These are phyloP conservation scores for Gastrolobium villosum DNA, from an alignment of 306 rosid species.

Conservation along the genomic window DNA sequence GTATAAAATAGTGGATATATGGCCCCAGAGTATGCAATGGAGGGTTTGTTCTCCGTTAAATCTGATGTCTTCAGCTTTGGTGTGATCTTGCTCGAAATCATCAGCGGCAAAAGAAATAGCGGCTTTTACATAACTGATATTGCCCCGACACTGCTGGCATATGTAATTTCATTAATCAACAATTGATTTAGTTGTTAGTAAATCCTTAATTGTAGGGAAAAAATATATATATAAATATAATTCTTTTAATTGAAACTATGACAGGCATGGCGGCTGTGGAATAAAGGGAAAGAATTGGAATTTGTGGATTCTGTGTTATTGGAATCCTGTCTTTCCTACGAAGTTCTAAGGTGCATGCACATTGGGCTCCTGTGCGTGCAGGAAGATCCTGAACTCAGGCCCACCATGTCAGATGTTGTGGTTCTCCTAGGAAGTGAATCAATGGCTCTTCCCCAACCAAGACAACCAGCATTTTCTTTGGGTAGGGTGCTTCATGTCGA, in stretches of 20 bases:
- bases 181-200: not conserved
- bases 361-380: slow-evolving; percentile 72
- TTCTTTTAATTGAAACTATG: not conserved
- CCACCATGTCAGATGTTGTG: slow-evolving; percentile 60
- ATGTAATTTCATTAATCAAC: slow-evolving; percentile 50
- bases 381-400: slow-evolving; percentile 63
- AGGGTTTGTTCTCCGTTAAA: slow-evolving; percentile 62
- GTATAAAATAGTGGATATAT: slow-evolving; percentile 61
- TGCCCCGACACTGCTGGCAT: slow-evolving; percentile 57
- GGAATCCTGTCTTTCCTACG: slow-evolving; percentile 36
- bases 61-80: slow-evolving; percentile 78
- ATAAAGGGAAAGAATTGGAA: slow-evolving; percentile 55
- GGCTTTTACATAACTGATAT: slow-evolving; percentile 56
- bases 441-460: slow-evolving; percentile 57
- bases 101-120: slow-evolving; percentile 61
- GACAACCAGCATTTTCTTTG: slow-evolving; percentile 56
- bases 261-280: slow-evolving; percentile 68
- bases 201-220: not conserved
- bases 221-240: not conserved
- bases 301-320: slow-evolving; percentile 56
- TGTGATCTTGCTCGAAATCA: slow-evolving; percentile 63
- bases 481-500: slow-evolving; percentile 29
- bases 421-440: slow-evolving; percentile 53
- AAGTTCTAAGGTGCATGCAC: slow-evolving; percentile 56
- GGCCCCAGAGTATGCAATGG: slow-evolving; percentile 75